Conservation (phyloP, 805 yeast species). For the Teunomyces stri region DNA sequence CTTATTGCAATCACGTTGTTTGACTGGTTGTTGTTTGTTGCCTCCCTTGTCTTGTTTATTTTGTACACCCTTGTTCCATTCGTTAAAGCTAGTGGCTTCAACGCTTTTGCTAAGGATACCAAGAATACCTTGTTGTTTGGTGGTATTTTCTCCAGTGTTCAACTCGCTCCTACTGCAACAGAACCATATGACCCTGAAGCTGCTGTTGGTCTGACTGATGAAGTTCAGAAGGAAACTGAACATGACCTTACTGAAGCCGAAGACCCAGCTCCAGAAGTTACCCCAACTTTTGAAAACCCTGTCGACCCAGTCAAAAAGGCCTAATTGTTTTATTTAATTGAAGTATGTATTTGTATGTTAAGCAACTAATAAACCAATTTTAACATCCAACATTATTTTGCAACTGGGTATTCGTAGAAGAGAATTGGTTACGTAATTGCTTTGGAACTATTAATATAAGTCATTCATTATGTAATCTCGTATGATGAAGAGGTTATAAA, state of each 20-base stretch:
- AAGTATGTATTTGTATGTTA: too few relatives aligned
- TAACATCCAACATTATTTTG: too few relatives aligned
- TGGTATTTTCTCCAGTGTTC: constrained; percentile 2
- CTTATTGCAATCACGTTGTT: constrained; percentile 19
- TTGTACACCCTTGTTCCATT: constrained; percentile 17
- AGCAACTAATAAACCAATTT: too few relatives aligned
- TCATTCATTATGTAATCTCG: too few relatives aligned
- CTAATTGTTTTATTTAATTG: too few relatives aligned
- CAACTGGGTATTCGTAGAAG: too few relatives aligned
- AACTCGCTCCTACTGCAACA: neutral
- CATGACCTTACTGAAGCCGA: neutral
- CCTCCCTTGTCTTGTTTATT: constrained; percentile 15
- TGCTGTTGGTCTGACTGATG: neutral
- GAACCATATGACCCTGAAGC: neutral
- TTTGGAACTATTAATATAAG: too few relatives aligned
- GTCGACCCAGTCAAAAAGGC: neutral
- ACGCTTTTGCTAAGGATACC: neutral
- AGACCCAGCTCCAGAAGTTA: neutral
- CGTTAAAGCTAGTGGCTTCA: constrained; percentile 1
- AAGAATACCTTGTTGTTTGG: constrained; percentile 1
- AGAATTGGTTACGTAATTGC: too few relatives aligned
- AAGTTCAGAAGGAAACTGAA: neutral
- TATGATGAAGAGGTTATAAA: too few relatives aligned
- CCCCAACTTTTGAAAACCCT: neutral
- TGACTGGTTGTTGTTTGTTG: constrained; percentile 18